These are phyloP conservation scores for Fomitopsis serialis DNA, from an alignment of 768 basidiomycete genomes.

Conservation along the genomic window DNA sequence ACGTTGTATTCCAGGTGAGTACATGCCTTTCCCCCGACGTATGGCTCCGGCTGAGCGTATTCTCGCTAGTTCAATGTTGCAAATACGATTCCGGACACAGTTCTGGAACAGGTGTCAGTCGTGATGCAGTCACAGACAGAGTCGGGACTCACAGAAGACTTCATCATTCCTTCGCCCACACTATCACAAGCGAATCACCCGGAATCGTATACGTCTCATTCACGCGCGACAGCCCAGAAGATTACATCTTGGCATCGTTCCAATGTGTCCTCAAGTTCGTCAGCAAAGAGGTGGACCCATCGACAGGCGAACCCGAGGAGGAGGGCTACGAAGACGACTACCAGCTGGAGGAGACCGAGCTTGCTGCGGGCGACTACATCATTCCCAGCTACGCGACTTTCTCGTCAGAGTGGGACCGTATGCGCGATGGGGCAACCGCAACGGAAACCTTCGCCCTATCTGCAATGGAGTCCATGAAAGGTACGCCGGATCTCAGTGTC, in stretches of 20 bases:
- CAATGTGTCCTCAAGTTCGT: conserved; percentile 88
- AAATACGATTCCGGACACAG: conserved; percentile 93
- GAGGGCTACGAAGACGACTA: conserved; percentile 99
- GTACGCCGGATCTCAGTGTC: conserved; percentile 38
- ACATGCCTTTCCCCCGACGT: background rate
- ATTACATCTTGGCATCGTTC: conserved; percentile 82
- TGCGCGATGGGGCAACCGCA: conserved; percentile 68
- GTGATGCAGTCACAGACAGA: conserved; percentile 84
- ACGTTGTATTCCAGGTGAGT: conserved; percentile 92
- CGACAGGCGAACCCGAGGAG: conserved; percentile 91
- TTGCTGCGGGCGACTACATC: conserved; percentile 93
- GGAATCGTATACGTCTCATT: conserved; percentile 91
- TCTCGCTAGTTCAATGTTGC: conserved; percentile 84
- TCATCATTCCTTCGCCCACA: conserved; percentile 80
- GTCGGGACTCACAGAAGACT: conserved; percentile 80
- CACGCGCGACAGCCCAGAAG: conserved; percentile 71
- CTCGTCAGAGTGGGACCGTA: conserved; percentile 90
- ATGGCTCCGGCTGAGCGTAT: too few relatives aligned
- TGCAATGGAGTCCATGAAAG: conserved; percentile 90
- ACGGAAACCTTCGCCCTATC: conserved; percentile 94
- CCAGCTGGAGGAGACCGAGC: conserved; percentile 91
- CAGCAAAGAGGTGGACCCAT: conserved; percentile 96
- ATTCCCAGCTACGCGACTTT: conserved; percentile 93
- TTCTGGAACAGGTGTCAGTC: conserved; percentile 90
- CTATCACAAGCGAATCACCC: conserved; percentile 70